Evolutionary conservation across 1,139 yeast genomes (phyloP).

Genomic region (Yamadazyma atlantica): DNA sequence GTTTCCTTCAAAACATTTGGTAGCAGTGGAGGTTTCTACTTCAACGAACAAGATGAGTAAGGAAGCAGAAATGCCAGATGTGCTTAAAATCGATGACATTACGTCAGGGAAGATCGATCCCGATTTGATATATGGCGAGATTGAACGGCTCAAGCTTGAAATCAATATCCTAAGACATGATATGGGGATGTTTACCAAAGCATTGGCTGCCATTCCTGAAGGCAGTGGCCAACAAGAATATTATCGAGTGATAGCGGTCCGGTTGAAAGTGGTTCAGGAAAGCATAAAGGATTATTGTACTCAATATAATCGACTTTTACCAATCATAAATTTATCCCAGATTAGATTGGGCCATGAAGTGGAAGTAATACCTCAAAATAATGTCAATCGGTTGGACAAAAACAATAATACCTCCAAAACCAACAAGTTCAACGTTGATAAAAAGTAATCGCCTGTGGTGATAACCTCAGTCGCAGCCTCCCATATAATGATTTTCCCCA

Average conservation of each 20-base stretch:
- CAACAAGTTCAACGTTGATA: conserved; percentile 4
- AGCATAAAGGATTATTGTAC: conserved; percentile 44
- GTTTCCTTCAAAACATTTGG: too few relatives aligned
- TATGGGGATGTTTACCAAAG: conserved; percentile 39
- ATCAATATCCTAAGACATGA: conserved; percentile 45
- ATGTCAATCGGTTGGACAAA: conserved; percentile 6
- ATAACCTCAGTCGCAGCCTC: too few relatives aligned
- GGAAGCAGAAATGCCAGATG: conserved; percentile 31
- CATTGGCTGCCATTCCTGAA: conserved; percentile 39
- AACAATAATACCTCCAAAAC: conserved; percentile 6
- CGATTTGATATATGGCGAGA: conserved; percentile 34
- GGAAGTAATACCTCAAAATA: conserved; percentile 22
- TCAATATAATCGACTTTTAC: conserved; percentile 46
- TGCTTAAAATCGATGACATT: conserved; percentile 47
- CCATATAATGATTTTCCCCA: background rate
- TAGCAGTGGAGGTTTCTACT: background rate
- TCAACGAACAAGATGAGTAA: background rate
- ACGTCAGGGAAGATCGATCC: conserved; percentile 46
- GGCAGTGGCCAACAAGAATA: conserved; percentile 40
- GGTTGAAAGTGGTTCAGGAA: conserved; percentile 35
- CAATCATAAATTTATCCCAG: conserved; percentile 52
- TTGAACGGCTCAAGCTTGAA: conserved; percentile 44
- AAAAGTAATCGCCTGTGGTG: background rate
- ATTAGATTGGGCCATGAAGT: conserved; percentile 49
- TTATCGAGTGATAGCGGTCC: conserved; percentile 26